These are phyloP conservation scores for Hirsutella thompsonii DNA, from an alignment of 2,329 filamentous ascomycete genomes.

Conservation along the genomic window DNA sequence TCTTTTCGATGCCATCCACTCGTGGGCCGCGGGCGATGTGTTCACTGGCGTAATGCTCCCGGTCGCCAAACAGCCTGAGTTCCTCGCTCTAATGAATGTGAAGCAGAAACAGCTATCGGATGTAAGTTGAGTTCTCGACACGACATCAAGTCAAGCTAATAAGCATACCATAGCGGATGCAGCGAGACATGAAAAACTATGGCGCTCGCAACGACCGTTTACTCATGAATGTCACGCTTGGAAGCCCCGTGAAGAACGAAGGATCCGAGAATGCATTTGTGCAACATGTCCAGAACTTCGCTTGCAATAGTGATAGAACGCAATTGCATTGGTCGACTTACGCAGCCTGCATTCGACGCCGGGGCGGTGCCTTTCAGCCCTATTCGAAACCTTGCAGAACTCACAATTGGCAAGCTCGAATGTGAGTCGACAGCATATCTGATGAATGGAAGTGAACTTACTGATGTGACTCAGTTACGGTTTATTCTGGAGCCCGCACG, in stretches of 20 bases:
- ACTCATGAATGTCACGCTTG: too few relatives aligned
- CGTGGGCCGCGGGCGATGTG: neutral
- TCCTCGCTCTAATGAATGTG: neutral
- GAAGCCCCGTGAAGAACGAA: too few relatives aligned
- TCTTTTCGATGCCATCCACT: slow-evolving; percentile 5
- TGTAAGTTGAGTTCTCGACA: too few relatives aligned
- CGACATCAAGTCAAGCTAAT: too few relatives aligned
- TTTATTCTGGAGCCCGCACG: neutral
- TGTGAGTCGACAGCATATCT: neutral
- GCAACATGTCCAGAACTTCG: neutral
- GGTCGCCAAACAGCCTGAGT: neutral
- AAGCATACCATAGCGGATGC: too few relatives aligned
- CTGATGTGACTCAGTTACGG: neutral
- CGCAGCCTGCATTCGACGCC: slow-evolving; percentile 2
- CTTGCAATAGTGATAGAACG: neutral
- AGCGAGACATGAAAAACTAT: too few relatives aligned
- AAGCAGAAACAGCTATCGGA: too few relatives aligned
- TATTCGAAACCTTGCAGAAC: neutral
- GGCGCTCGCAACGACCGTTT: too few relatives aligned
- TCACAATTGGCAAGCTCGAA: slow-evolving; percentile 1
- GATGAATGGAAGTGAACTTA: neutral
- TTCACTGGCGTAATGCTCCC: neutral
- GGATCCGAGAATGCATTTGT: slow-evolving; percentile 1
- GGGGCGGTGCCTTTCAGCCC: slow-evolving; percentile 1
- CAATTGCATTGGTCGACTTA: slow-evolving; percentile 4